Base-by-base conservation (phyloP, 345 rosid species). In the Eucalyptus polybractea region DNA sequence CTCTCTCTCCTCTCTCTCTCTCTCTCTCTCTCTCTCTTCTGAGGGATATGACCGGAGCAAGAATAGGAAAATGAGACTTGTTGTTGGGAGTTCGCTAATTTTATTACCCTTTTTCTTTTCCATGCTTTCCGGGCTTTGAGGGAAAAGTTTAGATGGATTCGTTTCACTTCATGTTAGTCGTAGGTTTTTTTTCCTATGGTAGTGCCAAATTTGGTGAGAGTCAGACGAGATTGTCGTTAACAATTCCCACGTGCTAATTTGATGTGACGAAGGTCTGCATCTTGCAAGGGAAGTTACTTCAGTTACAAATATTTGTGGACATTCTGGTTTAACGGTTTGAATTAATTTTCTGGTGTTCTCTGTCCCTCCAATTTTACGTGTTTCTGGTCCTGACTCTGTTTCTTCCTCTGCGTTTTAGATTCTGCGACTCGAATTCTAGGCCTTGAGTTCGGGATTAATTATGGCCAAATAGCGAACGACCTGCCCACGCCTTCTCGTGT, bases 401-500 rank as follows among this genome's bases (percentile, higher is more conserved):
- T 50, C n/a, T 25, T 83, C 50, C 81, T 69, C 3, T 85, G 86
- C 53, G 44, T 91, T 83, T 33, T 91, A 91, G 92, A 49, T 88
- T 90, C 92, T 37, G 14, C 80, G 7, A 86, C 90, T 44, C 69
- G 86, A 86, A 88, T 86, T 58, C 76, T 27, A 6, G 92, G 94
- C 76, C 58, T 90, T 37, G 93, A 95, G 54, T 88, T 97, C 25
- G 99, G 99, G 89, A 98, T 98, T 58, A 98, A 98, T 94, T 98
- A 98, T 65, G 99, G 99, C 3, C 98, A 97, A 90, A 94, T 96
- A 7, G 99, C 96, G 21, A 93, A 97, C 92, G 93, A 98, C 92
- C 98, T 98, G 25, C 99, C 99, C 6, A 89, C 99, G 25, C 99
- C 97, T 5, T 86, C 95, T 21, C 93, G 93, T 3, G 99, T 98